phyloP scores from a whole-genome alignment of 805 yeast genomes.

The Ogataea nonfermentans region DNA sequence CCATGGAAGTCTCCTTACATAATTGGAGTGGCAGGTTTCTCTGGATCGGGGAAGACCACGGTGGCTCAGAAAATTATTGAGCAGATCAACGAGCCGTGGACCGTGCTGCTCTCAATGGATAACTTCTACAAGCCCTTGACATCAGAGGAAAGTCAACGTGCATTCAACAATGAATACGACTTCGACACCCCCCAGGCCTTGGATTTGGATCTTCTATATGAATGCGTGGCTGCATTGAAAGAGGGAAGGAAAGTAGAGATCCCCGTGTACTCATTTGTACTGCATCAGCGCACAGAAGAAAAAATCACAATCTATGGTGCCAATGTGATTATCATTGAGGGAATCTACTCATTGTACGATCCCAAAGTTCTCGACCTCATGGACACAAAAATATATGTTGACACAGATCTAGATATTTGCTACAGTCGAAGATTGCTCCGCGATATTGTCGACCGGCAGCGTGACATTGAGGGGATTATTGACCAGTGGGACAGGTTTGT shows the following conservation, averaged over 20 bases:
- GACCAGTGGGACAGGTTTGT: constrained; percentile 90
- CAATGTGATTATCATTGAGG: constrained; percentile 88
- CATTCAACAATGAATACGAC: constrained; percentile 71
- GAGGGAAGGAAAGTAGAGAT: constrained; percentile 66
- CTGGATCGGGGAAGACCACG: constrained; percentile 93
- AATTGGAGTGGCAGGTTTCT: constrained; percentile 82
- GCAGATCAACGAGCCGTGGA: constrained; percentile 86
- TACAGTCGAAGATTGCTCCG: constrained; percentile 83
- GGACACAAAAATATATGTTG: constrained; percentile 88
- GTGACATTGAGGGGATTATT: constrained; percentile 79
- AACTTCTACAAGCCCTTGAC: constrained; percentile 82
- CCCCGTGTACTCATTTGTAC: constrained; percentile 66
- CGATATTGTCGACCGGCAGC: constrained; percentile 81
- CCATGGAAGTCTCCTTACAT: constrained; percentile 90
- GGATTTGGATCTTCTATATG: constrained; percentile 70
- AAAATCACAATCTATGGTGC: constrained; percentile 86
- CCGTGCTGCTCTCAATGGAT: constrained; percentile 83
- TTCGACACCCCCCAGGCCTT: constrained; percentile 86
- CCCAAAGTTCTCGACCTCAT: constrained; percentile 65
- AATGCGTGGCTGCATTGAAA: constrained; percentile 63
- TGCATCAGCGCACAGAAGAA: constrained; percentile 61
- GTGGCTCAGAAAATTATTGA: constrained; percentile 81
- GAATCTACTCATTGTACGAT: constrained; percentile 80
- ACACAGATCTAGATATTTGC: constrained; percentile 91
- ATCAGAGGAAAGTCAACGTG: constrained; percentile 56